Evolutionary conservation across 2,329 filamentous ascomycete genomes (phyloP).

Genomic region (Colletotrichum euphorbiae): DNA sequence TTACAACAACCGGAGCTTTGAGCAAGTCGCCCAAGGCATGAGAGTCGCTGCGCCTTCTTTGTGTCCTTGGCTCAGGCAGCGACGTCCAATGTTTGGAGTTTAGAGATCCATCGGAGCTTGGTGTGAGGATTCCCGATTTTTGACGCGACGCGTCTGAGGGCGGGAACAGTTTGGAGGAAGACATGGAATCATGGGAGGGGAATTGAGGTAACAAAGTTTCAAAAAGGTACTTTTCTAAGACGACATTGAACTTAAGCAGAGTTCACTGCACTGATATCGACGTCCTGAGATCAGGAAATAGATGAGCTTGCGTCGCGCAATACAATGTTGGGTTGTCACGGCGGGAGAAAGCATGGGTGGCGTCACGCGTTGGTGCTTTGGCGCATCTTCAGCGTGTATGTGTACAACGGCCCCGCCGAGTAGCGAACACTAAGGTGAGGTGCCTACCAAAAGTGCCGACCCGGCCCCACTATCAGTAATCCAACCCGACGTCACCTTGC

Average conservation of each 20-base stretch:
- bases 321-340: too few relatives aligned
- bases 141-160: constrained; percentile 63
- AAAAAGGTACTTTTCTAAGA: background rate
- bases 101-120: constrained; percentile 53
- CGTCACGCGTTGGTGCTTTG: too few relatives aligned
- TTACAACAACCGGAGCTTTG: constrained; percentile 63
- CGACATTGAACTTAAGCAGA: constrained; percentile 6
- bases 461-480: too few relatives aligned
- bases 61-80: constrained; percentile 46
- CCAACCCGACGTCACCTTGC: too few relatives aligned
- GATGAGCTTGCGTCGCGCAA: constrained; percentile 4
- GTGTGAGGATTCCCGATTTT: constrained; percentile 55
- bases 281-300: constrained; percentile 6
- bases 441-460: too few relatives aligned
- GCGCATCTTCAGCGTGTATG: too few relatives aligned
- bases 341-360: too few relatives aligned
- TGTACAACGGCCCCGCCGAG: too few relatives aligned
- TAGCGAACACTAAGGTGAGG: too few relatives aligned
- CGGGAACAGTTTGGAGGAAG: constrained; percentile 32
- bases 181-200: constrained; percentile 39
- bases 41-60: constrained; percentile 52
- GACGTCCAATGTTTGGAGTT: constrained; percentile 48
- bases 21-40: constrained; percentile 64
- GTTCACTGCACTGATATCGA: constrained; percentile 4
- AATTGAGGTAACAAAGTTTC: background rate